These are phyloP conservation scores for Exophiala sp. DNA, from an alignment of 2,329 filamentous ascomycete genomes.

Conservation along the genomic window DNA sequence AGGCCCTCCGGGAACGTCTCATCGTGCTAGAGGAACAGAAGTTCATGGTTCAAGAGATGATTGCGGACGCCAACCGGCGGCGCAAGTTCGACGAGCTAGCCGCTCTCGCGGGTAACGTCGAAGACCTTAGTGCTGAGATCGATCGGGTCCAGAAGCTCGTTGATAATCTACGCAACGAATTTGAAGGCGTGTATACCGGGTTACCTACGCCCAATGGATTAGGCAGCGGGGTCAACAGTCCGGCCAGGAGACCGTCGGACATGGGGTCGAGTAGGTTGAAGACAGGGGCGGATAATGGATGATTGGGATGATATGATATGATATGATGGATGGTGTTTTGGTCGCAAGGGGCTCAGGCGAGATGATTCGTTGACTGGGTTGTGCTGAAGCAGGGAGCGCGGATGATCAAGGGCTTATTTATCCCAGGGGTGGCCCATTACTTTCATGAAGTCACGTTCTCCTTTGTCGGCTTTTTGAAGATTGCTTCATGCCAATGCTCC, in stretches of 20 bases:
- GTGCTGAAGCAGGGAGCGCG: no score
- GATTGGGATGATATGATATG: not conserved
- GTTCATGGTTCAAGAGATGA: constrained; percentile 83
- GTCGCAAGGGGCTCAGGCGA: no score
- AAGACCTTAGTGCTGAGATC: constrained; percentile 77
- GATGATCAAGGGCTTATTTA: no score
- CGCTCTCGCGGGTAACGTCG: constrained; percentile 69
- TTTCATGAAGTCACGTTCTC: no score
- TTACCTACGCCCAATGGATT: constrained; percentile 5
- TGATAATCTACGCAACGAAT: constrained; percentile 54
- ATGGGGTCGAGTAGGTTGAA: constrained; percentile 12
- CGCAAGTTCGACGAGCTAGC: constrained; percentile 81
- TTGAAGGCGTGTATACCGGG: constrained; percentile 46
- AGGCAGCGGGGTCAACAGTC: constrained; percentile 24
- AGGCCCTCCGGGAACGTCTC: constrained; percentile 68
- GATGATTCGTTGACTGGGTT: no score
- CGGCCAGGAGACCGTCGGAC: constrained; percentile 6
- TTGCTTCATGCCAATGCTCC: no score
- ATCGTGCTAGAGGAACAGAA: constrained; percentile 86
- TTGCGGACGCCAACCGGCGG: constrained; percentile 66
- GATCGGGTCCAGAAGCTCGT: constrained; percentile 60
- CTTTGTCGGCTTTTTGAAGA: no score
- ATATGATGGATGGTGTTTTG: no score
- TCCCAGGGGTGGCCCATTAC: no score
- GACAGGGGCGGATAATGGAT: not conserved